Conservation (phyloP, 1,139 yeast species). For the Taphrina communis region DNA sequence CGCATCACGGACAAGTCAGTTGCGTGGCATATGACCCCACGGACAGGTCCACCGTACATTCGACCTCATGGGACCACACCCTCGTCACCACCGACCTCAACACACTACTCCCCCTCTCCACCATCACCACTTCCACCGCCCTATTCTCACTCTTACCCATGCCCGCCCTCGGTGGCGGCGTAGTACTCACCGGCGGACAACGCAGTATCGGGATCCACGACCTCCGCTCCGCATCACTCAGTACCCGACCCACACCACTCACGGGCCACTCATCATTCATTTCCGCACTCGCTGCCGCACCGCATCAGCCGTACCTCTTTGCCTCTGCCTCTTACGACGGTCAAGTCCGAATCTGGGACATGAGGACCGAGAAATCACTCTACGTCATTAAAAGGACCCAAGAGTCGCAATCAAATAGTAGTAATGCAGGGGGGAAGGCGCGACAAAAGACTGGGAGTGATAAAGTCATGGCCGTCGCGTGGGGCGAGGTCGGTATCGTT, state of each 20-base stretch:
- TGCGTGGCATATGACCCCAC: conserved; percentile 20
- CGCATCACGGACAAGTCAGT: conserved; percentile 20
- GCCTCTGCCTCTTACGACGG: conserved; percentile 95
- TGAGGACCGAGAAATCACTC: conserved; percentile 56
- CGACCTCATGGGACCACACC: conserved; percentile 93
- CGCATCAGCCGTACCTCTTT: conserved; percentile 77
- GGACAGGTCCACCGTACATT: conserved; percentile 56
- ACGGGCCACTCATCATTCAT: conserved; percentile 93
- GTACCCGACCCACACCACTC: conserved; percentile 63
- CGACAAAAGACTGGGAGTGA: conserved; percentile 52
- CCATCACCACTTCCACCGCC: conserved; percentile 87
- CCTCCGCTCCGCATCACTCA: conserved; percentile 85
- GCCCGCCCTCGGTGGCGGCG: conserved; percentile 61
- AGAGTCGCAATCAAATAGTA: conserved; percentile 42
- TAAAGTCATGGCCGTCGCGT: conserved; percentile 81
- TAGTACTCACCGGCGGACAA: conserved; percentile 78
- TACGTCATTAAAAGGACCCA: conserved; percentile 65
- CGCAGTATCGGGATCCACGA: conserved; percentile 90
- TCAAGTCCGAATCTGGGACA: conserved; percentile 93
- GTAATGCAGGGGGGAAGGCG: conserved; percentile 5
- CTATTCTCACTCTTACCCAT: conserved; percentile 75
- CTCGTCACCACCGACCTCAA: conserved; percentile 94
- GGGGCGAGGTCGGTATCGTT: conserved; percentile 83
- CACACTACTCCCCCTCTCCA: conserved; percentile 79
- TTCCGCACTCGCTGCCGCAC: conserved; percentile 62